A percentile compares a stretch with the other conserved stretches of the same genome.
Evolutionary conservation across 768 basidiomycete genomes (phyloP).

Genomic region (Leccinellum luteum): DNA sequence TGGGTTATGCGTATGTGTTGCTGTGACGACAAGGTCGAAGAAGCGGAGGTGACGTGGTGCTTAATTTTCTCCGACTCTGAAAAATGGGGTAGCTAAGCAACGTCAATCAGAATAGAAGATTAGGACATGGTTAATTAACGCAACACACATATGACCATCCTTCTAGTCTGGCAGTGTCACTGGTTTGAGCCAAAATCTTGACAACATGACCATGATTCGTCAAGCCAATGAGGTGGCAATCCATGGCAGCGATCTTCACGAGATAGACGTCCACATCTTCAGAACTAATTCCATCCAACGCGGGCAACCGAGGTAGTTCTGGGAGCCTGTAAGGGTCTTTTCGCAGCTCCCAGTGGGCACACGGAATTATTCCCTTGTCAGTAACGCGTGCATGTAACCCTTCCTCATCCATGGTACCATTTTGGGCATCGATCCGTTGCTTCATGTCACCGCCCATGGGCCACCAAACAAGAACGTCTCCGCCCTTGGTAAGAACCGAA

Average conservation of each 20-base stretch:
- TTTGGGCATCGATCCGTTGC: conserved; percentile 35
- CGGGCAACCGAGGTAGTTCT: conserved; percentile 58
- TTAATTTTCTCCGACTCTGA: conserved; percentile 57
- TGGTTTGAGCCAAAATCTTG: conserved; percentile 48
- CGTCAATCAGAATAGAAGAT: neutral
- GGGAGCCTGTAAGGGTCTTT: conserved; percentile 58
- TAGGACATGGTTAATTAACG: neutral
- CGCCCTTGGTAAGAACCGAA: conserved; percentile 67
- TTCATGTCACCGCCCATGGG: conserved; percentile 49
- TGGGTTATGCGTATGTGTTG: conserved; percentile 67
- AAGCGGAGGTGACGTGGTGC: conserved; percentile 44
- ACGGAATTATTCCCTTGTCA: conserved; percentile 49
- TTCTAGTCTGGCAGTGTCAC: conserved; percentile 36
- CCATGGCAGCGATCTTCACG: conserved; percentile 79
- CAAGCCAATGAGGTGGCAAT: conserved; percentile 70
- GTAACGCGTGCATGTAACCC: conserved; percentile 31
- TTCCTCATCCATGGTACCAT: conserved; percentile 45
- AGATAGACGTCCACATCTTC: conserved; percentile 43
- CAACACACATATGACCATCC: conserved; percentile 76
- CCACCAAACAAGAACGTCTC: conserved; percentile 77
- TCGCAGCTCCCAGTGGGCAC: conserved; percentile 56
- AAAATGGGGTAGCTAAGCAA: conserved; percentile 64
- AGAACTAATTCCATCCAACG: conserved; percentile 31
- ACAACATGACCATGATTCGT: conserved; percentile 80
- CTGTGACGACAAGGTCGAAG: conserved; percentile 37